phyloP scores from a whole-genome alignment of 23 red algal species.

The Agarophyton chilense region DNA sequence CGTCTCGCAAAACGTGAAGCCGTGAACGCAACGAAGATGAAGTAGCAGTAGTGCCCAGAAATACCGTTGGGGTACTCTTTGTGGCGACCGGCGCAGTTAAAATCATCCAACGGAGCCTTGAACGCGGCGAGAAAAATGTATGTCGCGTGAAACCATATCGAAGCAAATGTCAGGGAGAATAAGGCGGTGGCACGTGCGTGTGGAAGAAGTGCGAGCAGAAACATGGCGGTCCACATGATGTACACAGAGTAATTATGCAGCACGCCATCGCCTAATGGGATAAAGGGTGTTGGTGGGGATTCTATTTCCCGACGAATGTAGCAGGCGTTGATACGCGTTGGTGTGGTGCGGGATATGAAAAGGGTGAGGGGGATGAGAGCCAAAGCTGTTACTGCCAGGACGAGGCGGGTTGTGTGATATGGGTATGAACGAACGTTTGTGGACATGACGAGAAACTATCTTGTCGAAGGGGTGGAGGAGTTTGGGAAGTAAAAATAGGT shows the following conservation, averaged over 20 bases:
- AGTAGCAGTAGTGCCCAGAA: conserved; percentile 92
- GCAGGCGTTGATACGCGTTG: conserved; percentile 53
- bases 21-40: conserved; percentile 74
- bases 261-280: conserved; percentile 62
- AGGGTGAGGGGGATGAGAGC: conserved; percentile 4
- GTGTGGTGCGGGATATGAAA: background rate
- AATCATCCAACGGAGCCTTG: conserved; percentile 79
- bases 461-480: background rate
- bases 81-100: conserved; percentile 68
- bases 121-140: conserved; percentile 67
- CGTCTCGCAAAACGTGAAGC: conserved; percentile 11
- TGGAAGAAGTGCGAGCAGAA: conserved; percentile 63
- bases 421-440: background rate
- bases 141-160: conserved; percentile 90
- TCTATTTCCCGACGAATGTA: conserved; percentile 50
- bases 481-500: too few species aligned
- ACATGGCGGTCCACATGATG: conserved; percentile 71
- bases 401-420: background rate
- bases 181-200: conserved; percentile 37
- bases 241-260: conserved; percentile 82
- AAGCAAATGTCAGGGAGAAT: conserved; percentile 58
- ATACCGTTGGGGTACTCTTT: conserved; percentile 76
- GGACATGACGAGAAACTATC: background rate
- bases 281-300: conserved; percentile 37
- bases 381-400: background rate